Conservation (phyloP, 2,329 filamentous ascomycete species). For the Cercospora brassicicola region DNA sequence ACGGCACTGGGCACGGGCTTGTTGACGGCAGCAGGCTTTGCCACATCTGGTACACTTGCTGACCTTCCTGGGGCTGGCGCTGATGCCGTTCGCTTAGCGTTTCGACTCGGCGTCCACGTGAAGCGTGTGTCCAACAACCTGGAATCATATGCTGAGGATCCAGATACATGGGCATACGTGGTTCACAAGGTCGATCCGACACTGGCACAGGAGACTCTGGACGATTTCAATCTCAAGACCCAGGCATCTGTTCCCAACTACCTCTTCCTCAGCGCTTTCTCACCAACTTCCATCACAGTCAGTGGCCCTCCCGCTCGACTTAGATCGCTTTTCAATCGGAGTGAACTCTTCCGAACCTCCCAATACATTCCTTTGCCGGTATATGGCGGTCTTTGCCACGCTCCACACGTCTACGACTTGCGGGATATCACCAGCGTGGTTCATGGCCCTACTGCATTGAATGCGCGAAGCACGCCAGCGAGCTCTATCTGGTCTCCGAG, state of each 20-base stretch:
- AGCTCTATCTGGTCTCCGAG: conserved; percentile 38
- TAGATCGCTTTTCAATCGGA: conserved; percentile 30
- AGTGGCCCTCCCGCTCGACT: conserved; percentile 38
- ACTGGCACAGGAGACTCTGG: conserved; percentile 44
- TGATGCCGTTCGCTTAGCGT: conserved; percentile 47
- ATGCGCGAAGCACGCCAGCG: conserved; percentile 23
- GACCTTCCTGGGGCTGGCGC: conserved; percentile 47
- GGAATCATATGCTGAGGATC: conserved; percentile 37
- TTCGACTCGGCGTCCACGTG: conserved; percentile 51
- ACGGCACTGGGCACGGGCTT: conserved; percentile 51
- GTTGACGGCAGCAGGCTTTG: conserved; percentile 46
- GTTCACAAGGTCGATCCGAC: conserved; percentile 39
- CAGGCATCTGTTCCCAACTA: conserved; percentile 25
- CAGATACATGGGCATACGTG: conserved; percentile 48
- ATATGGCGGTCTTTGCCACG: conserved; percentile 36
- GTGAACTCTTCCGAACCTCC: conserved; percentile 28
- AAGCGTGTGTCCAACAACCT: conserved; percentile 47
- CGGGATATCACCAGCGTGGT: conserved; percentile 34
- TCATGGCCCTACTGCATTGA: not conserved
- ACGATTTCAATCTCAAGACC: conserved; percentile 31
- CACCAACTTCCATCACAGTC: conserved; percentile 34
- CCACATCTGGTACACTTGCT: conserved; percentile 42
- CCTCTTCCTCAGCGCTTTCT: conserved; percentile 35
- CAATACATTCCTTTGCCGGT: conserved; percentile 34
- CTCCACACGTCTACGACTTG: conserved; percentile 33